Evolutionary conservation across 169 alveolate genomes (phyloP).

Genomic region (Cryptosporidium xiaoi): DNA sequence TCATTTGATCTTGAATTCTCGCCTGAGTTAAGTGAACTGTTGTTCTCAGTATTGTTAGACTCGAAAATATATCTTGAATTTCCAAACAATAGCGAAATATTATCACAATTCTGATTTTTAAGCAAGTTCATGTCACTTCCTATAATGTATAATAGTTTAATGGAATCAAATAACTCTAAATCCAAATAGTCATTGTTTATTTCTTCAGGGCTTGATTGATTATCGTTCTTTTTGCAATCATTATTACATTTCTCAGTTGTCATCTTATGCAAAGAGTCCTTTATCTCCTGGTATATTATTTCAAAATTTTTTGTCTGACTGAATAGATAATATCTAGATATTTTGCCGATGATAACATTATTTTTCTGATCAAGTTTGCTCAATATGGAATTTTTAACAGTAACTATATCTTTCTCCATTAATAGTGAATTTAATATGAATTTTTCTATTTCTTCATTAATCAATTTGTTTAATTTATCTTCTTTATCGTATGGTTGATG

Average conservation of each 20-base stretch:
- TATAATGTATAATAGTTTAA: slow-evolving; percentile 11
- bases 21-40: not conserved
- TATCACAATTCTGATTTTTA: slow-evolving; percentile 2
- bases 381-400: not conserved
- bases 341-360: not conserved
- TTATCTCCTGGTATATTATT: slow-evolving; percentile 3
- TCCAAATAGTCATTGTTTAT: not conserved
- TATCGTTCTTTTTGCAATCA: too few relatives aligned
- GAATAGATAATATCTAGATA: slow-evolving; percentile 14
- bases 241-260: not conserved
- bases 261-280: not conserved
- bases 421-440: slow-evolving; percentile 3
- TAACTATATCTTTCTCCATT: not conserved
- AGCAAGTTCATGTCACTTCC: slow-evolving; percentile 38
- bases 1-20: not conserved
- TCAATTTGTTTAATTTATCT: slow-evolving; percentile 8
- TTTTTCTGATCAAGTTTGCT: slow-evolving; percentile 6
- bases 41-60: not conserved
- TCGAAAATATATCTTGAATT: slow-evolving; percentile 6
- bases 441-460: slow-evolving; percentile 34
- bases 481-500: not conserved
- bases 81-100: slow-evolving; percentile 1
- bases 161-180: not conserved
- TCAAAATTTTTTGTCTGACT: slow-evolving; percentile 6
- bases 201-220: not conserved